Evolutionary conservation across 768 basidiomycete genomes (phyloP), one percentile per base, ranked within the genome.

Genomic region (Tephrocybe sp.): DNA sequence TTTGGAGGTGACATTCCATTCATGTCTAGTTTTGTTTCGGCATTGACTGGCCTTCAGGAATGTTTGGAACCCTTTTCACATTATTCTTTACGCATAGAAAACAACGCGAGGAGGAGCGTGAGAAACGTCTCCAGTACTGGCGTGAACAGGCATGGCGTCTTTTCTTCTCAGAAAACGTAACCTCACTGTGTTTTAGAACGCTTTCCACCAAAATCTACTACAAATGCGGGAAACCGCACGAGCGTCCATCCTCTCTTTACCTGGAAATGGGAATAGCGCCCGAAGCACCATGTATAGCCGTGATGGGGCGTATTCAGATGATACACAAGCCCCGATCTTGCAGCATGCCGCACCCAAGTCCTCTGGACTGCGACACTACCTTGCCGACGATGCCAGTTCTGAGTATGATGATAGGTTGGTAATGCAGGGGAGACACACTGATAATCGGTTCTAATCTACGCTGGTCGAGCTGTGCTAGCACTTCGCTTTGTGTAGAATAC

Each of bases 51-150:
- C 13, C 13, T 42, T 35, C 21, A 93, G 92, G 88, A 38, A 90
- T 94, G 78, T 69, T 81, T 51, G 86, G 78, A 13, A 86, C 86
- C 8, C 73, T 92, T 34, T 67, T 81, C 44, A 76, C 78, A 3
- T 72, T 95, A 28, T 92, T 80, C 69, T 73, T 84, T 58, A 58
- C 87, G 6, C 91, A 93, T 59, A 72, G 84, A 31, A 80, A 82
- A 56, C 80, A 87, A 55, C 82, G 92, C 57, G 84, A 84, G 34
- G 67, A 73, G 50, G 90, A 93, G 60, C 85, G 89, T 38, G 85
- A 89, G 69, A 92, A 87, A 67, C 86, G 92, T 56, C 70, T 84
- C 35, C 89, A 92, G 63, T 93, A 94, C 69, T 93, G 92, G 86
- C 84, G 85, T 57, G 92, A 94, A 71, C 91, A 92, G 77, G 86